phyloP scores from a whole-genome alignment of 2,329 filamentous ascomycete genomes.

The Colletotrichum plurivorum region DNA sequence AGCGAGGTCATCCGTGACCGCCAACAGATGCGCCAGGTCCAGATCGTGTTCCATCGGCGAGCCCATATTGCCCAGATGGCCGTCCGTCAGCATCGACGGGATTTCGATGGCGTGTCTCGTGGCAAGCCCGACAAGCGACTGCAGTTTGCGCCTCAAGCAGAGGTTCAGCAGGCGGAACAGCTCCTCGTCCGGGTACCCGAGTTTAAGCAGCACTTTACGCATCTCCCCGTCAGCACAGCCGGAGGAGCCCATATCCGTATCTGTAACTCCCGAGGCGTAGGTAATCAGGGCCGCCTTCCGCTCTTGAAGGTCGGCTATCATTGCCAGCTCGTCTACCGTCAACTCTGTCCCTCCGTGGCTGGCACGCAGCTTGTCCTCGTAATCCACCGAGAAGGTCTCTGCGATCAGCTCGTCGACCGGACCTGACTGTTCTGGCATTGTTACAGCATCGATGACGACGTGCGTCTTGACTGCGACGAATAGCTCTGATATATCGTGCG shows the following conservation, averaged over 20 bases:
- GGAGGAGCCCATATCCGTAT: constrained; percentile 33
- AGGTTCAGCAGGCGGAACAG: constrained; percentile 50
- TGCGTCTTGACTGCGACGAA: constrained; percentile 64
- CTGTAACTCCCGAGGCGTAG: constrained; percentile 30
- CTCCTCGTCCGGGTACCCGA: constrained; percentile 38
- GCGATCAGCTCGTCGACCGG: constrained; percentile 66
- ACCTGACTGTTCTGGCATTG: constrained; percentile 62
- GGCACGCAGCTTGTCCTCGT: constrained; percentile 63
- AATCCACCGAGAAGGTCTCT: constrained; percentile 68
- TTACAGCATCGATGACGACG: constrained; percentile 66
- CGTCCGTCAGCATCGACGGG: constrained; percentile 47
- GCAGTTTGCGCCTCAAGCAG: constrained; percentile 51
- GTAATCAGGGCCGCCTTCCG: constrained; percentile 51
- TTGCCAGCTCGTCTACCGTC: constrained; percentile 52
- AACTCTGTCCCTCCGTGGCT: constrained; percentile 50
- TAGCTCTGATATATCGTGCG: constrained; percentile 57
- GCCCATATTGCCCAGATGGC: constrained; percentile 50
- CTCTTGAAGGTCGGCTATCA: constrained; percentile 50
- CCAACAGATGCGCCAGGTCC: constrained; percentile 56
- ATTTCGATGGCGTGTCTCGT: constrained; percentile 53
- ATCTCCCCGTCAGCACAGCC: constrained; percentile 53
- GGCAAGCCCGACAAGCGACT: constrained; percentile 51
- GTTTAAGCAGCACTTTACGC: constrained; percentile 40
- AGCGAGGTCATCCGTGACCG: constrained; percentile 57
- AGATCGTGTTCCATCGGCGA: constrained; percentile 48